Conservation (phyloP, 1,284 basidiomycete genomes). For the Cutaneotrichosporon sp. region DNA sequence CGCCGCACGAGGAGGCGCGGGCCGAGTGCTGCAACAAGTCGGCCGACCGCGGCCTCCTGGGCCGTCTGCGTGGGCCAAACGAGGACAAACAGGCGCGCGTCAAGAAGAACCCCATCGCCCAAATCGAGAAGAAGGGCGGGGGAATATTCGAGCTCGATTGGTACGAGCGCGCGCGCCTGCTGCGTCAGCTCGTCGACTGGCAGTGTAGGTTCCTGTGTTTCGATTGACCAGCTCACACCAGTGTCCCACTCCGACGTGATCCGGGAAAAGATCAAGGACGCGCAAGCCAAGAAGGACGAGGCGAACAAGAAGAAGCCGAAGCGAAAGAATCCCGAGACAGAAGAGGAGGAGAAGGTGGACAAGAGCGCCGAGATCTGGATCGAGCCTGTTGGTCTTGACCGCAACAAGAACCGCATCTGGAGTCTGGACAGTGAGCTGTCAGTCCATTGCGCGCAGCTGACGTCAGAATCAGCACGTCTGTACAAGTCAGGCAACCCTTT, state of each 20-base stretch:
- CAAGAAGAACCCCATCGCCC: constrained; percentile 37
- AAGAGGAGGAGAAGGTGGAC: constrained; percentile 14
- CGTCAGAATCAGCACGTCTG: constrained; percentile 42
- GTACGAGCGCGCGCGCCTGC: constrained; percentile 40
- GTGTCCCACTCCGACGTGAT: constrained; percentile 44
- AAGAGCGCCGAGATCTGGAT: constrained; percentile 23
- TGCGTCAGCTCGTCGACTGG: constrained; percentile 53
- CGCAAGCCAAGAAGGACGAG: constrained; percentile 16
- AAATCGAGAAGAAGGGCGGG: constrained; percentile 35
- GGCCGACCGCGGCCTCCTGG: constrained; percentile 32
- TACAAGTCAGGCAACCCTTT: constrained; percentile 52
- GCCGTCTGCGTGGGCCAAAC: constrained; percentile 37
- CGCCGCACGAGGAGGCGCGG: constrained; percentile 44
- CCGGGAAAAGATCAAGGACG: constrained; percentile 38
- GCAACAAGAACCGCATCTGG: constrained; percentile 50
- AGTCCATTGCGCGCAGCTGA: not conserved
- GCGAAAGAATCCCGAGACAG: constrained; percentile 25
- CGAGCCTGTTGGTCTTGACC: constrained; percentile 43
- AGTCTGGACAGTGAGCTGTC: constrained; percentile 44
- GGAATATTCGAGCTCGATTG: constrained; percentile 49
- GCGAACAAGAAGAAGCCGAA: constrained; percentile 17
- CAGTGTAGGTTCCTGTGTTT: constrained; percentile 36
- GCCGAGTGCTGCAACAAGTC: constrained; percentile 38
- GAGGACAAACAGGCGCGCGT: constrained; percentile 34
- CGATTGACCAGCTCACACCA: constrained; percentile 17